A percentile compares a stretch with the other conserved stretches of the same genome.
Evolutionary conservation across 2,329 filamentous ascomycete species (phyloP).

Genomic region (Aspergillus fijiensis): DNA sequence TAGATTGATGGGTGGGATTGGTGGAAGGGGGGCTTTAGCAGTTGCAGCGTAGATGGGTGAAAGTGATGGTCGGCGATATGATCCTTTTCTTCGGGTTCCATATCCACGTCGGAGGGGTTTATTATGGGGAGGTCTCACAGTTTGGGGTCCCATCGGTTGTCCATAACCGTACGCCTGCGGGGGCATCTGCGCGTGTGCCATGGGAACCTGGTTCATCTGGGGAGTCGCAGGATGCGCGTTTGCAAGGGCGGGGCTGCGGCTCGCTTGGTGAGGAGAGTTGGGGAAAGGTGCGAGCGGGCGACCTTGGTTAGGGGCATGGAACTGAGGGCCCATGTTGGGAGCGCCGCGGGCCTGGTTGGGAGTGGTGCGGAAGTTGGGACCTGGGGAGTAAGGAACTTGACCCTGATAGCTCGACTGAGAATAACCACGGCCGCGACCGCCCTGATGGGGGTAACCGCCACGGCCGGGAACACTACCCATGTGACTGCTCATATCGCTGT

Average conservation of each 20-base stretch:
- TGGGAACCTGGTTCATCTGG: conserved; percentile 69
- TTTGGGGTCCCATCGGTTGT: conserved; percentile 57
- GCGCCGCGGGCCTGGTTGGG: conserved; percentile 53
- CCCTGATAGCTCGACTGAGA: conserved; percentile 53
- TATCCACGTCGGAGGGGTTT: conserved; percentile 33
- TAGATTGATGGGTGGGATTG: conserved; percentile 54
- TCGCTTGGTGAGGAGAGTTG: conserved; percentile 65
- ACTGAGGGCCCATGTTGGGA: conserved; percentile 54
- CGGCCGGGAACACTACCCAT: conserved; percentile 52
- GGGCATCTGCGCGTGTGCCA: conserved; percentile 64
- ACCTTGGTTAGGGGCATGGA: conserved; percentile 46
- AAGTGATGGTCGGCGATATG: conserved; percentile 26
- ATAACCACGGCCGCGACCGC: conserved; percentile 59
- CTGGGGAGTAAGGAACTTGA: conserved; percentile 56
- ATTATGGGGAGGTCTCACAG: conserved; percentile 55
- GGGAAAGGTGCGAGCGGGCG: conserved; percentile 50
- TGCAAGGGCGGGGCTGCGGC: conserved; percentile 64
- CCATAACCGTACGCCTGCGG: conserved; percentile 59
- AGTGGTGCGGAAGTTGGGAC: conserved; percentile 52
- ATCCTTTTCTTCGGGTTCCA: conserved; percentile 36
- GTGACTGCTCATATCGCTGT: conserved; percentile 69
- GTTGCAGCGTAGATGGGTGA: conserved; percentile 20
- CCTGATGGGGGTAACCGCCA: conserved; percentile 53
- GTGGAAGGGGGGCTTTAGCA: conserved; percentile 17
- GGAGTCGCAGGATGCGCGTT: conserved; percentile 68